Evolutionary conservation across 768 basidiomycete genomes (phyloP).

Genomic region (Phanerodontia chrysosporium): DNA sequence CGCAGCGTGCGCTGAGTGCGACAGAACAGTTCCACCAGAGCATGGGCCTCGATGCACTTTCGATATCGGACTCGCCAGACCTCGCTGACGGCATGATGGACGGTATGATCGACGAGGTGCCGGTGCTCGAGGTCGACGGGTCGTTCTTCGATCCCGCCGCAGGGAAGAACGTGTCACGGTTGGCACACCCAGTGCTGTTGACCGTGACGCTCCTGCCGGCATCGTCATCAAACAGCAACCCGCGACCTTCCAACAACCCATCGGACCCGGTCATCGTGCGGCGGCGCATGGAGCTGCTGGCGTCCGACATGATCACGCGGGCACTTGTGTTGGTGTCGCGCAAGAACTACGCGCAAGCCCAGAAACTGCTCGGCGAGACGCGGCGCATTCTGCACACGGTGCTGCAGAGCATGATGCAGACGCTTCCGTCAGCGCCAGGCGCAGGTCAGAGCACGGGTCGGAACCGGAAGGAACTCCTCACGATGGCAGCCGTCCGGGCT

Average conservation of each 20-base stretch:
- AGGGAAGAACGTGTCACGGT: constrained; percentile 76
- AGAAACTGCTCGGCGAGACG: constrained; percentile 87
- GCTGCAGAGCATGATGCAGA: constrained; percentile 75
- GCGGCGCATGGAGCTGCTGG: constrained; percentile 92
- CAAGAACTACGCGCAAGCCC: constrained; percentile 87
- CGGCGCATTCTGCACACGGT: constrained; percentile 91
- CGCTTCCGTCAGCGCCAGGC: constrained; percentile 55
- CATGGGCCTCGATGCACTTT: constrained; percentile 73
- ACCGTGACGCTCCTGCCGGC: constrained; percentile 84
- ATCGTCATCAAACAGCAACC: constrained; percentile 29
- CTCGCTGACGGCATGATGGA: constrained; percentile 93
- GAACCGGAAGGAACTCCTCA: constrained; percentile 76
- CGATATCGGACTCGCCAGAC: constrained; percentile 68
- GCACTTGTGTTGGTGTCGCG: constrained; percentile 88
- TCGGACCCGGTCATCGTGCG: constrained; percentile 90
- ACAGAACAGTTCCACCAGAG: constrained; percentile 88
- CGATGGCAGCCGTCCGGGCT: constrained; percentile 68
- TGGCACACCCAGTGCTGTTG: constrained; percentile 91
- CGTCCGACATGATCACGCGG: constrained; percentile 96
- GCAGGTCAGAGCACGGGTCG: constrained; percentile 43
- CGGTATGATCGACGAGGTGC: constrained; percentile 95
- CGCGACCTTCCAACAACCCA: constrained; percentile 38
- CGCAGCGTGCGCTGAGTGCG: constrained; percentile 52
- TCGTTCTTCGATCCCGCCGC: constrained; percentile 91
- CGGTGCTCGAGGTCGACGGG: constrained; percentile 93